These are phyloP conservation scores for Syncephalastrum monosporum DNA, from an alignment of 371 early-diverging fungal genomes.

Conservation along the genomic window DNA sequence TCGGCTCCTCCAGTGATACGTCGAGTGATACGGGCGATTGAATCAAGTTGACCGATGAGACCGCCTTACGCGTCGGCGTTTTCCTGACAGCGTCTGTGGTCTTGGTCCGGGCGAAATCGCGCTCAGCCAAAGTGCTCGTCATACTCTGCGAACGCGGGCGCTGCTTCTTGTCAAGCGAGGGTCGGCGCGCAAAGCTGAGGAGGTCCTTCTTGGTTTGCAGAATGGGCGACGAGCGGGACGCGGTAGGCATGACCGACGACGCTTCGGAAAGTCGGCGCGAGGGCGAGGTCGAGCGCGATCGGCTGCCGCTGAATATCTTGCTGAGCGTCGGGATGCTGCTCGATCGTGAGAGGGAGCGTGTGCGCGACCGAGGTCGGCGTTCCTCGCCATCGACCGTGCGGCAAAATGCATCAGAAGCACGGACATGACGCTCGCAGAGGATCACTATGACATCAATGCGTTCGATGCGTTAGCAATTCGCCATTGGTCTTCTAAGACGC, in stretches of 20 bases:
- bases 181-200: not conserved
- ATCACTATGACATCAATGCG: constrained; percentile 22
- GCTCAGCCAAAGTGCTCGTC: constrained; percentile 6
- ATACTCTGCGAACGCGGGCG: constrained; percentile 11
- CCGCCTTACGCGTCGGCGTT: not conserved
- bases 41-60: too few species aligned
- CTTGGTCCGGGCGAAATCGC: constrained; percentile 2
- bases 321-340: constrained; percentile 39
- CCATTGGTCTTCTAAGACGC: not conserved
- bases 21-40: too few species aligned
- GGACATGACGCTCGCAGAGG: constrained; percentile 33
- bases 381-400: constrained; percentile 22
- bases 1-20: too few species aligned
- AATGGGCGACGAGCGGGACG: constrained; percentile 17
- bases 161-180: not conserved
- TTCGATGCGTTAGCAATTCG: not conserved
- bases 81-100: not conserved
- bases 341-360: constrained; percentile 39
- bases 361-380: constrained; percentile 37
- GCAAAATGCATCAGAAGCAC: constrained; percentile 27
- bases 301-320: constrained; percentile 27
- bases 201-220: not conserved
- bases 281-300: constrained; percentile 38
- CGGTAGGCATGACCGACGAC: constrained; percentile 5
- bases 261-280: constrained; percentile 14